A percentile compares a stretch with the other conserved stretches of the same genome.
Conservation (phyloP, 495 filamentous ascomycete species). For the Astrothelium macrocarpum region DNA sequence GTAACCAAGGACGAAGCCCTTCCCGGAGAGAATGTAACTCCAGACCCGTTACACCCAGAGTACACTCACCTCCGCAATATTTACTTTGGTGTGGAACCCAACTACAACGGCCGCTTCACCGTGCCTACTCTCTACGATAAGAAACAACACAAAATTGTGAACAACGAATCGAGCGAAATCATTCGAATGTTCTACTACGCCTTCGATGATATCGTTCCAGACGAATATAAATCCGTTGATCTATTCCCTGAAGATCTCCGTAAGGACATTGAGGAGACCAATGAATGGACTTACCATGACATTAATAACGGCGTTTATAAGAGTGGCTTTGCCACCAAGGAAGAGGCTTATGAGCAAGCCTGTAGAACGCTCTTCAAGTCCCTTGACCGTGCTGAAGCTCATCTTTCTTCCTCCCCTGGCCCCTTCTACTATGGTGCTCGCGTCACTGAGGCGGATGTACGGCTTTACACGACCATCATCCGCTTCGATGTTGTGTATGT, state of each 20-base stretch:
- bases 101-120: conserved; percentile 66
- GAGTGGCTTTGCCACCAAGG: conserved; percentile 33
- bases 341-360: conserved; percentile 66
- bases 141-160: conserved; percentile 62
- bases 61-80: conserved; percentile 57
- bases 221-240: conserved; percentile 49
- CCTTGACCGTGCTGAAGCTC: conserved; percentile 60
- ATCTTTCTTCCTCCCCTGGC: conserved; percentile 46
- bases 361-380: conserved; percentile 59
- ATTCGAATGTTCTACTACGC: conserved; percentile 65
- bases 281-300: conserved; percentile 74
- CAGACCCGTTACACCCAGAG: conserved; percentile 54
- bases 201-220: conserved; percentile 63
- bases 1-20: conserved; percentile 29
- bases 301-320: conserved; percentile 58
- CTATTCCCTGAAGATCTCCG: conserved; percentile 53
- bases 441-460: conserved; percentile 74
- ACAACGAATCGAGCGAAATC: conserved; percentile 79
- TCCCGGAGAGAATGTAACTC: conserved; percentile 43
- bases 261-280: conserved; percentile 59
- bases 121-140: conserved; percentile 75
- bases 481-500: conserved; percentile 86
- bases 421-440: conserved; percentile 59
- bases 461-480: conserved; percentile 73
- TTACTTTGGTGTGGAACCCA: conserved; percentile 58